Conservation (phyloP, 495 filamentous ascomycete genomes). For the Elasticomyces elasticus region DNA sequence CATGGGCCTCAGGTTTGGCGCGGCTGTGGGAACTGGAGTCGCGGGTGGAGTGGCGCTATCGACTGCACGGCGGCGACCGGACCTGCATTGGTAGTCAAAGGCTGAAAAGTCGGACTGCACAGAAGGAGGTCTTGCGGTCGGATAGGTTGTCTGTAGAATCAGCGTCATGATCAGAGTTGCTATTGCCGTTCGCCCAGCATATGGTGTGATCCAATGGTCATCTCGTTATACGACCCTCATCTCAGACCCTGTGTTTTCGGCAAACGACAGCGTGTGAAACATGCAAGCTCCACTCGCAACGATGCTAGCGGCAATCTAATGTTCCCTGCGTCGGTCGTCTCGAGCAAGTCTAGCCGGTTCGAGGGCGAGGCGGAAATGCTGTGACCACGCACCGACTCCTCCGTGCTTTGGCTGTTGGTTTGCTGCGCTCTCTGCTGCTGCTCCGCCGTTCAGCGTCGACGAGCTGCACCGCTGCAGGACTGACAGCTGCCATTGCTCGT, state of each 20-base stretch:
- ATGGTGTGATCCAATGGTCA: neutral
- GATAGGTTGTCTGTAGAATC: no score
- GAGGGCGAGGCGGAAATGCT: no score
- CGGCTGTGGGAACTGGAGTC: no score
- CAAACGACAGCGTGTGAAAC: neutral
- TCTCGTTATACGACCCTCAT: neutral
- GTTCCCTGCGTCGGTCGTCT: neutral
- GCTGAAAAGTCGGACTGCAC: no score
- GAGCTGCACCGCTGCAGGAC: neutral
- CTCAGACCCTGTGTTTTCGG: neutral
- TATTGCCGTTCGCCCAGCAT: no score
- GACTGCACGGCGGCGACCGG: no score
- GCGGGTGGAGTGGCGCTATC: no score
- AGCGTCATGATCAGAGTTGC: no score
- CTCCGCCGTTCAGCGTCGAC: neutral
- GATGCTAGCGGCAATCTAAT: neutral
- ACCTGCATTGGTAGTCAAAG: no score
- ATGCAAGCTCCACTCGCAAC: neutral
- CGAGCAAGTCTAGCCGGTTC: neutral
- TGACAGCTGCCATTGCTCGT: neutral
- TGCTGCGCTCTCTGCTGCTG: neutral
- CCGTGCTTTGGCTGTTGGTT: neutral
- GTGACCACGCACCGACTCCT: neutral
- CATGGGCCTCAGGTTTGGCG: no score
- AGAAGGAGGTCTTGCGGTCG: no score